Evolutionary conservation across 2,329 filamentous ascomycete species (phyloP), one percentile per base, ranked within the genome.

Genomic region (Ophiocordyceps australis): DNA sequence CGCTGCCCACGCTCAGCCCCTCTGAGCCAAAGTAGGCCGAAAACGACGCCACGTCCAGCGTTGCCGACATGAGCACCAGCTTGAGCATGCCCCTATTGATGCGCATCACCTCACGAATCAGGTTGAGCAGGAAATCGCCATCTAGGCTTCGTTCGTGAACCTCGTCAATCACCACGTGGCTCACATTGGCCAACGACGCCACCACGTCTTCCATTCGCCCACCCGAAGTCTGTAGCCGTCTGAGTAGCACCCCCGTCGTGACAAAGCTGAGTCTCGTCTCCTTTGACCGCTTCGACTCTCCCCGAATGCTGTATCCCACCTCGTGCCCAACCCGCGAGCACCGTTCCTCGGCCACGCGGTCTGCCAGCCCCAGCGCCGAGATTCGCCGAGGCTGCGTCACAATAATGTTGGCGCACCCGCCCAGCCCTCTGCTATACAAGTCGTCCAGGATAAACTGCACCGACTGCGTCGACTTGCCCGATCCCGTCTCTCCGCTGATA

Each of bases 361-460:
- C 89, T 3, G 89, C 91, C 31, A 98, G 64, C 25, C 89, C 85
- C 8, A 98, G 65, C 3, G 89, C 89, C 16, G 86, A 94, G 33
- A 98, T 95, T 46, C 89, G 71, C 30, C 89, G 73, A 14, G 89
- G 89, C 41, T 98, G 89, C 0, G 89, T 98, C 40, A 92, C 93
- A 32, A 98, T 72, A 34, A 98, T 92, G 41, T 91, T 94, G 17
- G 75, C 79, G 9, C 69, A 69, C 9, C 66, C 67, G 3, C 86
- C 89, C 7, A 91, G 59, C 7, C 74, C 69, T 23, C 67, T 63
- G 32, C 66, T 62, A 38, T 94, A 92, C 34, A 95, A 57, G 38
- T 95, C 81, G 40, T 98, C 89, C 2, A 98, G 61, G 22, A 98
- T 65, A 48, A 95, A 98, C 47, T 98, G 89, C 18, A 95, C 82